These are phyloP conservation scores for Mycena metata DNA, from an alignment of 768 basidiomycete genomes.

Conservation along the genomic window DNA sequence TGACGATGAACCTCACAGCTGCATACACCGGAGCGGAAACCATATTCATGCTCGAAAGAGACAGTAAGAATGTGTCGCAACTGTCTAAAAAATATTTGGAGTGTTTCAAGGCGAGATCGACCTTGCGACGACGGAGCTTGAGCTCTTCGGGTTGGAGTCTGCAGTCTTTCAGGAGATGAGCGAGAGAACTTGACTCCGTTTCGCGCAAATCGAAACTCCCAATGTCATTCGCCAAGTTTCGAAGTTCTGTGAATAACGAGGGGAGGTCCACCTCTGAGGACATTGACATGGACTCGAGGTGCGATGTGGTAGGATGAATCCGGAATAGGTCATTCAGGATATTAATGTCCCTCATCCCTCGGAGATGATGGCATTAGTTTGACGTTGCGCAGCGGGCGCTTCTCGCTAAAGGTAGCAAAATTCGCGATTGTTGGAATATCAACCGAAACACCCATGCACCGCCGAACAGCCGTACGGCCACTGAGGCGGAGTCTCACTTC, in stretches of 20 bases:
- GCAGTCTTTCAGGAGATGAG: conserved; percentile 18
- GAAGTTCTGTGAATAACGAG: conserved; percentile 14
- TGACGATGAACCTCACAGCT: conserved; percentile 18
- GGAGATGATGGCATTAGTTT: too few species aligned
- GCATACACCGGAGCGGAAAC: conserved; percentile 6
- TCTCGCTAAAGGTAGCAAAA: too few species aligned
- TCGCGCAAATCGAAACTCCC: conserved; percentile 3
- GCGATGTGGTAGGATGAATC: too few species aligned
- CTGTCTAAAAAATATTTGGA: conserved; percentile 15
- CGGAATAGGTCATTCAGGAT: too few species aligned
- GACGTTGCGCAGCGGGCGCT: too few species aligned
- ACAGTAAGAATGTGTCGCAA: conserved; percentile 11
- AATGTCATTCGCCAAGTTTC: conserved; percentile 1
- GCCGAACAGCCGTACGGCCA: too few species aligned
- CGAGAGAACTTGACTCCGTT: conserved; percentile 4
- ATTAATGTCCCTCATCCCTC: too few species aligned
- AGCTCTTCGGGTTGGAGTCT: conserved; percentile 13
- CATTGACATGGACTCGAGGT: background rate
- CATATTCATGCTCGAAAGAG: conserved; percentile 2
- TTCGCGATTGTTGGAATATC: too few species aligned
- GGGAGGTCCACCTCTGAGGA: conserved; percentile 19
- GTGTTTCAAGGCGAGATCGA: conserved; percentile 12
- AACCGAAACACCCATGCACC: too few species aligned
- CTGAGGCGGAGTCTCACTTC: too few species aligned
- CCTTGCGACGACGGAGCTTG: conserved; percentile 14